These are phyloP conservation scores for Colletotrichum filicis DNA, from an alignment of 2,329 filamentous ascomycete genomes.

Conservation along the genomic window DNA sequence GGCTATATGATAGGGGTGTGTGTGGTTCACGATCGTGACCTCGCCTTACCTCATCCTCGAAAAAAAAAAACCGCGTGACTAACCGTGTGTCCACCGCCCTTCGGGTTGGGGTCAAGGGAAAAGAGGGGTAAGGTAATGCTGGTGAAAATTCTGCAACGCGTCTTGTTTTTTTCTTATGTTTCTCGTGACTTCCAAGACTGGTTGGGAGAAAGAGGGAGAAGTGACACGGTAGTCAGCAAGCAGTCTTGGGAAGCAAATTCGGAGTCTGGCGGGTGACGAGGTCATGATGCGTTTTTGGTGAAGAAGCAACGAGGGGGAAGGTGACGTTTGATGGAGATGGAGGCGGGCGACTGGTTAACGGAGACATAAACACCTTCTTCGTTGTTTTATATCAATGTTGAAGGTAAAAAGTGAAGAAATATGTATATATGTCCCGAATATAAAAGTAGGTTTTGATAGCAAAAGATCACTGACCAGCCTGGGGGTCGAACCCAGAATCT, in stretches of 20 bases:
- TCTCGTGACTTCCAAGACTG: neutral
- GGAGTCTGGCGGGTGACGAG: neutral
- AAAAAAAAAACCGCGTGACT: neutral
- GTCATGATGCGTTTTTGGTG: neutral
- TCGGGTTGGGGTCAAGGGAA: neutral
- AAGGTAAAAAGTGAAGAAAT: neutral
- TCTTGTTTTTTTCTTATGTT: neutral
- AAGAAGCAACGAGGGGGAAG: neutral
- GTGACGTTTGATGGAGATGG: no score
- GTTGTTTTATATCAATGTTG: neutral
- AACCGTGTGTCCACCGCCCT: neutral
- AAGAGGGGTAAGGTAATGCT: neutral
- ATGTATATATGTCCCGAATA: no score
- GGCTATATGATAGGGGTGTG: neutral
- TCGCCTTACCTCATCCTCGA: neutral
- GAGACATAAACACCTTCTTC: no score
- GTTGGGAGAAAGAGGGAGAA: neutral
- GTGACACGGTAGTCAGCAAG: neutral
- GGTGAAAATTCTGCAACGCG: constrained; percentile 15
- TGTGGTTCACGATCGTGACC: neutral
- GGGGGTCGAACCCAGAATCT: constrained; percentile 36
- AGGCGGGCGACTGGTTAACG: no score
- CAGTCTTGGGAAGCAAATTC: neutral
- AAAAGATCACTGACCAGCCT: constrained; percentile 26
- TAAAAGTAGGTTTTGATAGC: neutral